phyloP scores from a whole-genome alignment of 495 filamentous ascomycete species.

The Chaetomidium leptoderma region DNA sequence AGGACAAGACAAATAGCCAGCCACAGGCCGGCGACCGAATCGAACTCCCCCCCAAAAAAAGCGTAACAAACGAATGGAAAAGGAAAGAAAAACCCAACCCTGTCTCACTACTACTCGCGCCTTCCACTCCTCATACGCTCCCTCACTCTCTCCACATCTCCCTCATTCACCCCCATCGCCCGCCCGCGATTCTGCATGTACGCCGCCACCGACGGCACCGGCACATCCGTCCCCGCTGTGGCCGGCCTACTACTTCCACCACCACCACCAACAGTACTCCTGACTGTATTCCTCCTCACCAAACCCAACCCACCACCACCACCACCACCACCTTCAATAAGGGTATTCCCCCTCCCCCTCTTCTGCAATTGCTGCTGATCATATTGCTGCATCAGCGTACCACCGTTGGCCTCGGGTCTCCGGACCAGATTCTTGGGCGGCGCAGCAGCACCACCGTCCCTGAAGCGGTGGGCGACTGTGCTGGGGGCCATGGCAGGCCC shows the following conservation, averaged over 20 bases:
- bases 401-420: background rate
- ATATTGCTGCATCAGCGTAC: slow-evolving; percentile 11
- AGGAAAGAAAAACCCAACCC: background rate
- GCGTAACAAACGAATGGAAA: background rate
- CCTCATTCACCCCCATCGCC: slow-evolving; percentile 2
- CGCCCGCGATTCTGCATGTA: slow-evolving; percentile 2
- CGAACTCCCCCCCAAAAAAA: no score
- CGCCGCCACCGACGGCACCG: background rate
- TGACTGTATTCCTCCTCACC: slow-evolving; percentile 12
- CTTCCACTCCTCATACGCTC: slow-evolving; percentile 1
- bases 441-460: background rate
- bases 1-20: background rate
- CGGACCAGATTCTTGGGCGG: slow-evolving; percentile 11
- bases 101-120: background rate
- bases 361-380: background rate
- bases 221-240: background rate
- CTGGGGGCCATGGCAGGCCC: slow-evolving; percentile 9
- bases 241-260: background rate
- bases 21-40: background rate
- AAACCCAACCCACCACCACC: background rate
- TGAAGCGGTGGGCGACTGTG: slow-evolving; percentile 1
- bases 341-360: background rate
- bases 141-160: background rate
- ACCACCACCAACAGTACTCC: slow-evolving; percentile 3
- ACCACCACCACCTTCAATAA: background rate